Percentiles rank a stretch among this genome's conserved stretches.
Conservation (phyloP, 2,329 filamentous ascomycete species). For the Fusarium sterilihyphosum region DNA sequence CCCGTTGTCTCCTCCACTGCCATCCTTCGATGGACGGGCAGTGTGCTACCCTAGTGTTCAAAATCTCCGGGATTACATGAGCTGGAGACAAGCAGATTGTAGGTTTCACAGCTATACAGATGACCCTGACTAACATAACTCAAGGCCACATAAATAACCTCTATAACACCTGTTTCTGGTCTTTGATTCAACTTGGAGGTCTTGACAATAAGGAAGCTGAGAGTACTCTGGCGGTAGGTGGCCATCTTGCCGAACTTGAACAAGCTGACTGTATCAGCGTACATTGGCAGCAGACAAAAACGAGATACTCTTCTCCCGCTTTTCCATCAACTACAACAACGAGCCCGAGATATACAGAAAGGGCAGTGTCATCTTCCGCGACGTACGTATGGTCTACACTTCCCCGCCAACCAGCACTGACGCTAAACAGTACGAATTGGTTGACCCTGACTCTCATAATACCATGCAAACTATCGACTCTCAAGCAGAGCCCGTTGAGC, state of each 20-base stretch:
- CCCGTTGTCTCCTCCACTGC: constrained; percentile 77
- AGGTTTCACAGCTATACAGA: constrained; percentile 46
- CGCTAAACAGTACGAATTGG: constrained; percentile 71
- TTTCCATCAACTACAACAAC: constrained; percentile 97
- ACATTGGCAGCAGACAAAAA: constrained; percentile 91
- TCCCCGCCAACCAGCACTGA: constrained; percentile 33
- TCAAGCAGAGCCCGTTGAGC: constrained; percentile 61
- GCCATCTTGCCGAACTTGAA: background rate
- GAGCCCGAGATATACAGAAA: constrained; percentile 93
- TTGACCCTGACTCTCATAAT: constrained; percentile 65
- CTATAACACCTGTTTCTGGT: constrained; percentile 98
- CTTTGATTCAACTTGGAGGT: constrained; percentile 80
- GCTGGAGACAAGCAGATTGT: constrained; percentile 98
- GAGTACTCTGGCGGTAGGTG: constrained; percentile 75
- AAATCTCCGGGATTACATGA: constrained; percentile 93
- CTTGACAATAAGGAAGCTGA: constrained; percentile 84
- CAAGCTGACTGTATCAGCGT: constrained; percentile 63
- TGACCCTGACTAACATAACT: constrained; percentile 15
- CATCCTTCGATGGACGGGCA: constrained; percentile 91
- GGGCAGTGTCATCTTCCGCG: constrained; percentile 88
- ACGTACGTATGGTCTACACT: constrained; percentile 61
- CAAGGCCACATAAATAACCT: constrained; percentile 96
- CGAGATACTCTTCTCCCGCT: constrained; percentile 89
- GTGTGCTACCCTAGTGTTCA: constrained; percentile 86
- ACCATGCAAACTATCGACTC: constrained; percentile 58